Evolutionary conservation across 1,139 yeast genomes (phyloP), one percentile per base, ranked within the genome.

Genomic region (Sugiyamaella pinicola): DNA sequence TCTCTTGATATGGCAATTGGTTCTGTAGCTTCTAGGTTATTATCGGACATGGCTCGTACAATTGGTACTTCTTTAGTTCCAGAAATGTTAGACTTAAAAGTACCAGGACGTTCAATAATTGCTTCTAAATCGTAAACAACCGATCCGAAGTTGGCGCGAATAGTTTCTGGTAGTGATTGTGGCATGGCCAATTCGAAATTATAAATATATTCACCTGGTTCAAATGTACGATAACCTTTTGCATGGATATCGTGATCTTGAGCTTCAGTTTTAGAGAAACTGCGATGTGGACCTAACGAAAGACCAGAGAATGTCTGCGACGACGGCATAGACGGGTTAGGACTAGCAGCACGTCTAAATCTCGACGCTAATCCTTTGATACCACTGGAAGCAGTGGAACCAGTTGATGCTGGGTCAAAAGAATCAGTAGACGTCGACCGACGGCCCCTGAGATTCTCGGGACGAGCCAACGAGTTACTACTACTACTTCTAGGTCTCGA

Each of bases 171-270:
- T 41, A 85, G 75, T 8, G 88, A 82, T 12, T 91, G 82, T 4
- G 87, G 93, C 31, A 93, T 75, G 2, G 96, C 85, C 56, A 90
- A 89, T 70, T 93, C 99, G 66, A 93, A 93, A 58, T 89, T 87
- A 73, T 91, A 93, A 44, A 88, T 77, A 65, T 93, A 93, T 64
- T 90, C 97, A 29, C 98, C 99, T 0, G 95, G 90, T 44, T 76
- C 74, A 59, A 75, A 85, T 2, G 70, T 65, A 51, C 80, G 81
- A 62, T 71, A 74, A 9, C 75, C 76, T 42, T 61, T 62, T 4
- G 59, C 12, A 33, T 52, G 57, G 9, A 60, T 57, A 24, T 62
- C 66, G 22, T 60, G 59, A 15, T 78, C 80, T 9, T 62, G 58
- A 19, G 62, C 51, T 51, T 62, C 61, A 15, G 48, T 56, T 53